Base-by-base conservation (phyloP, 495 filamentous ascomycete species). In the Hypoxylon crocopeplum region DNA sequence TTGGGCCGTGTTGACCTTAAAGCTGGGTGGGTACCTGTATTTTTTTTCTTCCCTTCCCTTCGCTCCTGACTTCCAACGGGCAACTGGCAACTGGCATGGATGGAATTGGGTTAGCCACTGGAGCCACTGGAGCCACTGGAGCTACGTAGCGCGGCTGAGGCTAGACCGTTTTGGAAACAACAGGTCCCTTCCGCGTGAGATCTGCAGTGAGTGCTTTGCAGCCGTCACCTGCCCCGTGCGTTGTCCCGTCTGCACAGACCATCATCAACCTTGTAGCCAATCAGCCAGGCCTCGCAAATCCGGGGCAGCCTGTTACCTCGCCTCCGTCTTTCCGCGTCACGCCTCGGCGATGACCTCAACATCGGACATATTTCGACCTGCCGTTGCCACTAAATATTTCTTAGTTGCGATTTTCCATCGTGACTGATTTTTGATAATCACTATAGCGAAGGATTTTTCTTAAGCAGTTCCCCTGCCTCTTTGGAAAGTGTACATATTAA, bases 1-100 rank as follows among this genome's bases (percentile, higher is more conserved):
- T 68, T 70, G 68, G 64, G 44, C 48, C 60, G 34, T 57, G 52
- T 54, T 56, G 38, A 58, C 51, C 40, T 48, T 62, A 33, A 29
- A 29, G 25, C 25, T 29, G 25, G 25, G 25, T 29, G 5, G 25
- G 25, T 29, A 5, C 10, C 5, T 10, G 5, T 29, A 5, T 29
- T 29, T 29, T 29, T 29, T 29, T 29, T 29, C 10, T 29, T 29
- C 25, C n/a, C n/a, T n/a, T n/a, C n/a, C n/a, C n/a, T n/a, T n/a
- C n/a, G n/a, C n/a, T n/a, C n/a, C n/a, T n/a, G n/a, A n/a, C n/a
- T n/a, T n/a, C n/a, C n/a, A n/a, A n/a, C n/a, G n/a, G n/a, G n/a
- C n/a, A n/a, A n/a, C n/a, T n/a, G n/a, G n/a, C n/a, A n/a, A n/a
- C n/a, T n/a, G n/a, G n/a, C n/a, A n/a, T n/a, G n/a, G n/a, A n/a